Conservation (phyloP, 306 rosid genomes). For the Pyrus bretschneideri region DNA sequence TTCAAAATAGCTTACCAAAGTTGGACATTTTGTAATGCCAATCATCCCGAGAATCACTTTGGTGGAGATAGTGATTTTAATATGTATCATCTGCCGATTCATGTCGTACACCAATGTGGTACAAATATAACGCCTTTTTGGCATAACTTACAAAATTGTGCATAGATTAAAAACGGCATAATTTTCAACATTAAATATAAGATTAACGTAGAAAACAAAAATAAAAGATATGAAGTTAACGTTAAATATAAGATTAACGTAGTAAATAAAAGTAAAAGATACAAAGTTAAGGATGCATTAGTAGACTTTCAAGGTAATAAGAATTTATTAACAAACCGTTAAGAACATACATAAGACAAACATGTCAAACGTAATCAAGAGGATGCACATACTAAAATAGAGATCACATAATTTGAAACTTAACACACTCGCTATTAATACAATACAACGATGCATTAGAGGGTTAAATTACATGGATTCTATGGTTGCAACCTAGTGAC, state of each 20-base stretch:
- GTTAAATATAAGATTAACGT: not conserved
- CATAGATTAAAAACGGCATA: accelerated
- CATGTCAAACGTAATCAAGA: too few relatives aligned
- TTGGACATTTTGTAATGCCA: not conserved
- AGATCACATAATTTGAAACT: too few relatives aligned
- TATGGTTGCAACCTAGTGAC: not conserved
- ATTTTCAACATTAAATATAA: not conserved
- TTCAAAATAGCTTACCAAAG: not conserved
- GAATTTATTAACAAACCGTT: too few relatives aligned
- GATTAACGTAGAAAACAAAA: not conserved
- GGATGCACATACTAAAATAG: too few relatives aligned
- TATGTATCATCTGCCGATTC: too few relatives aligned
- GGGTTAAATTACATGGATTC: too few relatives aligned
- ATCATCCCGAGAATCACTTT: not conserved
- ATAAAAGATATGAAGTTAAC: not conserved
- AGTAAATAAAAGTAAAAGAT: not conserved
- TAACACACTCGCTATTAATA: too few relatives aligned
- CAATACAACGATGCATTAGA: too few relatives aligned
- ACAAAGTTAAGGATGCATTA: not conserved
- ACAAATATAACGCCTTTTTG: accelerated
- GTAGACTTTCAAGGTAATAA: not conserved
- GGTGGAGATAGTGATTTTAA: not conserved
- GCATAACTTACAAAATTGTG: not conserved
- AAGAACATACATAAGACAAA: not conserved
- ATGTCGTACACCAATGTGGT: too few relatives aligned